Percentiles rank a stretch among this genome's conserved stretches.
Evolutionary conservation across 169 alveolate genomes (phyloP).

Genomic region (Cyclospora cayetanensis): DNA sequence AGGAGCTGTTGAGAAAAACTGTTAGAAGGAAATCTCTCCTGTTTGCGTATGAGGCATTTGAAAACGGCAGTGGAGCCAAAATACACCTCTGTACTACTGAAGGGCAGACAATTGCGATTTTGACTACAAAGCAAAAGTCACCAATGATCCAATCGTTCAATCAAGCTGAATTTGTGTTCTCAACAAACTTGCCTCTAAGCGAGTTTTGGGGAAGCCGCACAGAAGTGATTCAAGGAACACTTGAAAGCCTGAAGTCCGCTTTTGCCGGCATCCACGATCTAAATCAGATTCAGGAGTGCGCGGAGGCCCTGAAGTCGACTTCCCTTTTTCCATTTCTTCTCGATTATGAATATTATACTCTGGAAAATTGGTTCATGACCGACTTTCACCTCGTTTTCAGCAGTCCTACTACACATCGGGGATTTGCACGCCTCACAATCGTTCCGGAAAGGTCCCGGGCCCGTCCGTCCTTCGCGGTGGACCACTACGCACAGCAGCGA

Average conservation of each 20-base stretch:
- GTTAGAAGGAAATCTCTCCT: background rate
- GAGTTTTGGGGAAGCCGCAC: background rate
- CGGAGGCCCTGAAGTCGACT: background rate
- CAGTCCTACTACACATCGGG: background rate
- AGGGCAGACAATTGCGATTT: background rate
- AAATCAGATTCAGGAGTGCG: background rate
- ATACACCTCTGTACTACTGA: background rate
- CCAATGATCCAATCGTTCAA: background rate
- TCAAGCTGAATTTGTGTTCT: background rate
- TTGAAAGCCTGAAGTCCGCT: background rate
- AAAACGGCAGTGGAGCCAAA: background rate
- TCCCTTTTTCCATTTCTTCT: background rate
- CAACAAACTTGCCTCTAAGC: background rate
- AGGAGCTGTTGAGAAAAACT: background rate
- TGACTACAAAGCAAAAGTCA: background rate
- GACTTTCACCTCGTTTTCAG: background rate
- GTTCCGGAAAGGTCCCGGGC: background rate
- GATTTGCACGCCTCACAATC: background rate
- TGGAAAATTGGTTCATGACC: background rate
- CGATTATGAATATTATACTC: background rate
- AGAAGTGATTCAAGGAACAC: background rate
- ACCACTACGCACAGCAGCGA: background rate
- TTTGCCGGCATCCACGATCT: background rate
- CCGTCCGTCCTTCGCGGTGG: background rate
- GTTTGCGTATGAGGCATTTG: background rate